These are phyloP conservation scores for Apophysomyces variabilis DNA, from an alignment of 371 early-diverging fungal genomes.

Conservation along the genomic window DNA sequence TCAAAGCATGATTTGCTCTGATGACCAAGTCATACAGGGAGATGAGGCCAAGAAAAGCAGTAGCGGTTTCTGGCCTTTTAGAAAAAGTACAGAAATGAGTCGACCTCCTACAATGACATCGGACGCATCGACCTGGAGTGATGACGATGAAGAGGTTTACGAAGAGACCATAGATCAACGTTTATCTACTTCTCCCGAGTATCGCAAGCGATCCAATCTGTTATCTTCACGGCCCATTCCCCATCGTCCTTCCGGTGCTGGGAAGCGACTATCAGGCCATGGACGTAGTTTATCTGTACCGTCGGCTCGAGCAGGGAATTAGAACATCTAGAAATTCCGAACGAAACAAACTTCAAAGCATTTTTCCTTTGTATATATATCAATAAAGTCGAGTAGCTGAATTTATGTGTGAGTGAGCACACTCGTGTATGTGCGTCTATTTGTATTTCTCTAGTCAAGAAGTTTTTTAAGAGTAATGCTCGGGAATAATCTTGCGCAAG, in stretches of 20 bases:
- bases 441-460: background rate
- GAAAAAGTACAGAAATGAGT: slow-evolving; percentile 28
- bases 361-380: background rate
- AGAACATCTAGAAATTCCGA: background rate
- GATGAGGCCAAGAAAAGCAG: slow-evolving; percentile 18
- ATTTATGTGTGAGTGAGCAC: background rate
- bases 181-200: background rate
- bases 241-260: slow-evolving; percentile 12
- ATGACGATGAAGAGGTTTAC: slow-evolving; percentile 21
- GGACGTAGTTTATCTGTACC: slow-evolving; percentile 30
- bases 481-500: slow-evolving; percentile 43
- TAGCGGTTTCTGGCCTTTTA: slow-evolving; percentile 29
- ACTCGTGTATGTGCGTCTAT: background rate
- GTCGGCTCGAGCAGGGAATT: slow-evolving; percentile 13
- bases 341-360: background rate
- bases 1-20: slow-evolving; percentile 25
- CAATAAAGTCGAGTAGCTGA: background rate
- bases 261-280: slow-evolving; percentile 22
- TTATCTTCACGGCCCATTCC: slow-evolving; percentile 10
- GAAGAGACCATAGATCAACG: slow-evolving; percentile 11
- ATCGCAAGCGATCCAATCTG: background rate
- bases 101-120: slow-evolving; percentile 24
- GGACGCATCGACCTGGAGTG: slow-evolving; percentile 23
- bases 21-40: slow-evolving; percentile 15
- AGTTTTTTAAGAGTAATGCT: slow-evolving; percentile 24